Percentiles rank a stretch among this genome's conserved stretches.
Conservation (phyloP, 2,329 filamentous ascomycete genomes). For the Diaporthe capsici region DNA sequence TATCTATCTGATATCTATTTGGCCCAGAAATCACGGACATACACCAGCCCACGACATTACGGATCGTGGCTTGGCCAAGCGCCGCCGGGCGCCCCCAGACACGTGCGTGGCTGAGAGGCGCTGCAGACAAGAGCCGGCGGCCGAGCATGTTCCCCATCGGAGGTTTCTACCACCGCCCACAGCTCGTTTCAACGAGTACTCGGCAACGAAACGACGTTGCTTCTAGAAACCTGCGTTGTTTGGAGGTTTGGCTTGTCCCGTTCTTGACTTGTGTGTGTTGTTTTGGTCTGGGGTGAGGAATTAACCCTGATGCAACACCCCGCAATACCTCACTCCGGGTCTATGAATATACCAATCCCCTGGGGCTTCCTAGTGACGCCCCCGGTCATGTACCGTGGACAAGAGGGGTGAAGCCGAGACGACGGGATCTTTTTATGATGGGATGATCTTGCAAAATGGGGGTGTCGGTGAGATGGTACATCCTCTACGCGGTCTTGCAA, state of each 20-base stretch:
- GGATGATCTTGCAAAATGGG: constrained; percentile 11
- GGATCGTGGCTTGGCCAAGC: constrained; percentile 1
- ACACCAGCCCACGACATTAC: constrained; percentile 1
- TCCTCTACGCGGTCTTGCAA: not conserved
- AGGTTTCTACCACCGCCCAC: constrained; percentile 5
- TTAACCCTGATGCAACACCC: constrained; percentile 10
- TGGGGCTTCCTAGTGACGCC: not conserved
- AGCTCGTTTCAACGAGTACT: constrained; percentile 17
- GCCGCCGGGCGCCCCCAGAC: constrained; percentile 7
- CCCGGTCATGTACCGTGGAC: constrained; percentile 11
- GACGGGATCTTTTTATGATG: constrained; percentile 17
- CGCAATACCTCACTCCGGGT: not conserved
- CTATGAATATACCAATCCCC: constrained; percentile 14
- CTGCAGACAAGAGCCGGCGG: constrained; percentile 12
- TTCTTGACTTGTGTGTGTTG: constrained; percentile 1
- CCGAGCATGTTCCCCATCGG: constrained; percentile 16
- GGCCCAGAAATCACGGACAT: constrained; percentile 12
- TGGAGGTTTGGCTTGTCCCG: constrained; percentile 26
- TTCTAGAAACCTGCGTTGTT: constrained; percentile 27
- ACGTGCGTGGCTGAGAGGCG: constrained; percentile 25
- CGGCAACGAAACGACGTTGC: constrained; percentile 10
- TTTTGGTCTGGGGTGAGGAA: not conserved
- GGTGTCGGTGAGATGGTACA: constrained; percentile 7
- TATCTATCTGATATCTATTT: not conserved
- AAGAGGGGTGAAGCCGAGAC: not conserved